Evolutionary conservation across 306 rosid genomes (phyloP), one percentile per base, ranked within the genome.

Genomic region (Quercus glauca): DNA sequence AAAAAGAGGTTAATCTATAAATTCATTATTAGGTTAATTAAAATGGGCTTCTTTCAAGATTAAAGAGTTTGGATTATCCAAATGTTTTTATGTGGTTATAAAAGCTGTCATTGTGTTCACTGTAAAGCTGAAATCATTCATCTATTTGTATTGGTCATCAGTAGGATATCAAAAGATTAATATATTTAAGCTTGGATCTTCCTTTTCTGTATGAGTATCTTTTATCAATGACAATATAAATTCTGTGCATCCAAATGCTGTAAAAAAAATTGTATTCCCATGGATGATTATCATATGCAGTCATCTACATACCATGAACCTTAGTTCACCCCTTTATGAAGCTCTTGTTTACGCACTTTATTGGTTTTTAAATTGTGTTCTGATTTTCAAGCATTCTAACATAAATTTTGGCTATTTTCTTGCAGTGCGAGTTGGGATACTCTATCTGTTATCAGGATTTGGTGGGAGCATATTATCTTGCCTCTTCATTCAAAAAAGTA

Each of bases 391-490:
- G 72, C 72, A 19, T 19, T 35, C 51, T 18, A 17, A 67, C 45
- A 49, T 79, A 61, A 64, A 53, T 76, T 20, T 20, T 23, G 63
- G 7, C 20, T 67, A 31, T 59, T 60, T 53, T 76, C 52, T 88
- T 83, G 78, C 93, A 91, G 98, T 88, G 85, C 89, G 95, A 75
- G 84, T 92, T 5, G 97, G 97, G 37, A 69, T 87, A 71, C 76
- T 88, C 58, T 92, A 94, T 86, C 52, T 92, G 17, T 17, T 91
- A 28, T 88, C 95, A 35, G 97, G 99, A 76, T 88, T 94, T 3
- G 92, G 94, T 0, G 97, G 97, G 31, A 90, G 94, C 76, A 83
- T 91, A 11, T 79, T 94, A 21, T 94, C 98, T 5, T 79, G 84
- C 3, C 81, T 92, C 18, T 94, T 92, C 67, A 75, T 92, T 13